Conservation (phyloP, 140 eudicot species). For the Stevia rebaudiana region DNA sequence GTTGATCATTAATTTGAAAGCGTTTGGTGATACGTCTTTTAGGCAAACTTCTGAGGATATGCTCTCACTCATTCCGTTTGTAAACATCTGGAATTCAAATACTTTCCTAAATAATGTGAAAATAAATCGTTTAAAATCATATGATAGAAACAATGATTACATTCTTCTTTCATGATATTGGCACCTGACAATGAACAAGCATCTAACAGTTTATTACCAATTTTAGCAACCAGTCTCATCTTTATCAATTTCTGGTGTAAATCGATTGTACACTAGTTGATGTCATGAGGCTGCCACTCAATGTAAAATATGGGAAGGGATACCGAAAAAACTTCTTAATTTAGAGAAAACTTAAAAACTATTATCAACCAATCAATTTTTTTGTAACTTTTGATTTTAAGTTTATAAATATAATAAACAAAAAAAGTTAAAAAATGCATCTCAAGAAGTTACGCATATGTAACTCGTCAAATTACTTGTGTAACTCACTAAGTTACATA, state of each 20-base stretch:
- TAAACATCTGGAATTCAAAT: conserved; percentile 75
- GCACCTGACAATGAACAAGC: background rate
- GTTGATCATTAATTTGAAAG: conserved; percentile 65
- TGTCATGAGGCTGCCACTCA: background rate
- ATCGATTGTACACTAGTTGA: background rate
- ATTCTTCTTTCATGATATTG: background rate
- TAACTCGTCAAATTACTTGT: too few relatives aligned
- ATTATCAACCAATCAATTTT: too few relatives aligned
- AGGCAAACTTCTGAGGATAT: conserved; percentile 57
- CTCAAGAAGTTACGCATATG: too few relatives aligned
- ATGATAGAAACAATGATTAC: background rate
- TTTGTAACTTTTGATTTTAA: too few relatives aligned
- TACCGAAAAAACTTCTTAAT: too few relatives aligned
- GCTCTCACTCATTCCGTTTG: conserved; percentile 96
- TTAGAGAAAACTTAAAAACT: too few relatives aligned
- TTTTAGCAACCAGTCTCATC: background rate
- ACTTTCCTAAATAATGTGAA: background rate
- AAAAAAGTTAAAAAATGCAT: too few relatives aligned
- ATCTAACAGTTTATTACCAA: background rate
- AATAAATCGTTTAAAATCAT: background rate
- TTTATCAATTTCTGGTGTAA: background rate
- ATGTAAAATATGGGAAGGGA: too few relatives aligned
- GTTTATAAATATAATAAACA: too few relatives aligned
- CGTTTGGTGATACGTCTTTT: conserved; percentile 66
- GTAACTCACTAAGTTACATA: too few relatives aligned